Base-by-base conservation (phyloP, 495 filamentous ascomycete species). In the Glonium stellatum region DNA sequence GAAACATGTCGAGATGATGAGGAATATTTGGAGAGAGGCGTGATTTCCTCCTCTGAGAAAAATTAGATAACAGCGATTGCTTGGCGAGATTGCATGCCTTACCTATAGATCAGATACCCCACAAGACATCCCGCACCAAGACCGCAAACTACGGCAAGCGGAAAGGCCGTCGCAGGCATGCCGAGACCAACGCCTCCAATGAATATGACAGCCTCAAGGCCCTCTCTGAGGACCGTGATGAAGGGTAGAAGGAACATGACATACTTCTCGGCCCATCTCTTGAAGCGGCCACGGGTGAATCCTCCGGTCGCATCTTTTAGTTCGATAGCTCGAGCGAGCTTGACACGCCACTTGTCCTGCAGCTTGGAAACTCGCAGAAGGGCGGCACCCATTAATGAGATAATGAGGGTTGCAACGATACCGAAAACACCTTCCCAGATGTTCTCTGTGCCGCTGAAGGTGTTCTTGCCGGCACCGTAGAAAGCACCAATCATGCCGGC, bases 191-290 rank as follows among this genome's bases (percentile, higher is more conserved):
- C 89, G 22, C 90, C 89, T 22, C 87, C 87, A 56, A 93, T 81
- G 71, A 90, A 95, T 37, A 91, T 81, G 34, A 91, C 83, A 2
- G 85, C 88, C 64, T 95, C 90, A 22, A 92, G 78, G 22, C 89
- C 89, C 71, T 95, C 89, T 19, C 89, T 76, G 6, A 93, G 75
- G n/a, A 90, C 84, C 0, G 89, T 95, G 69, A 92, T 79, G 66
- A 93, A 91, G 0, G 89, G 89, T 31, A 93, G 73, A 19, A 85
- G 67, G 70, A 93, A 93, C 85, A 95, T 88, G 48, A 80, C 82
- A 60, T 93, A 91, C 68, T 87, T 89, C 71, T 90, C 81, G 37
- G 78, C 72, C 77, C 82, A 90, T 41, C 71, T 66, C 77, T 87
- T 89, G 58, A 88, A 71, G 4, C 77, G 72, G 9, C 71, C 65